phyloP scores from a whole-genome alignment of 1,284 basidiomycete genomes.

The Phlebopus sp. region DNA sequence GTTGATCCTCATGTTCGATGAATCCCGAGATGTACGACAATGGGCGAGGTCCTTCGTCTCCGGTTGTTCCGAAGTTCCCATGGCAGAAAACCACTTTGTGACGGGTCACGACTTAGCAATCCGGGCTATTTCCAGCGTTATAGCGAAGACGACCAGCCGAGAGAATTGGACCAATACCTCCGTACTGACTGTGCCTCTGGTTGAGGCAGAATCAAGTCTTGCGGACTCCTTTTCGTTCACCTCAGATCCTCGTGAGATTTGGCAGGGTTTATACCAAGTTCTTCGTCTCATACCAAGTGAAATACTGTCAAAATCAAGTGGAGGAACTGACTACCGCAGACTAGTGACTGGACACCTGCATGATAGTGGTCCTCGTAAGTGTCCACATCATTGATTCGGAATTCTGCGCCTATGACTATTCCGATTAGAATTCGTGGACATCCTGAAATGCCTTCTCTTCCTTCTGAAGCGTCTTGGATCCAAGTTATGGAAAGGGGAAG shows the following conservation, averaged over 20 bases:
- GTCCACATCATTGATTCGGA: slow-evolving; percentile 4
- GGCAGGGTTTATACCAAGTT: slow-evolving; percentile 49
- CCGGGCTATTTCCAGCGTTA: slow-evolving; percentile 32
- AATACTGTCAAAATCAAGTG: slow-evolving; percentile 36
- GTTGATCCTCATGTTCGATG: slow-evolving; percentile 56
- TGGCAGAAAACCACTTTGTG: slow-evolving; percentile 45
- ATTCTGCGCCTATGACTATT: slow-evolving; percentile 1
- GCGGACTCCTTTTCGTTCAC: slow-evolving; percentile 30
- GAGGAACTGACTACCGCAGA: slow-evolving; percentile 46
- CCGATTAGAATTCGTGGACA: slow-evolving; percentile 57
- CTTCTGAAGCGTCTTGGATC: slow-evolving; percentile 52
- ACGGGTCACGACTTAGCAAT: slow-evolving; percentile 45
- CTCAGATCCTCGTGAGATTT: slow-evolving; percentile 44
- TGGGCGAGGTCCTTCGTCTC: slow-evolving; percentile 55
- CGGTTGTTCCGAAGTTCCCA: slow-evolving; percentile 40
- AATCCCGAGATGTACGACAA: slow-evolving; percentile 44
- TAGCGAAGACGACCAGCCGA: slow-evolving; percentile 15
- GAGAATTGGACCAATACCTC: neutral
- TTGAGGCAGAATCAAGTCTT: slow-evolving; percentile 8
- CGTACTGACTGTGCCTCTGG: neutral
- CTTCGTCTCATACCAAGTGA: slow-evolving; percentile 55
- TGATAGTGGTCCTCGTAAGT: slow-evolving; percentile 63
- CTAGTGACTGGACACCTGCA: slow-evolving; percentile 60
- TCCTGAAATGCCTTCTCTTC: slow-evolving; percentile 59
- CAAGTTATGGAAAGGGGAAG: slow-evolving; percentile 66